Evolutionary conservation across 2,329 filamentous ascomycete species (phyloP).

Genomic region (Pseudomassariella vexata): DNA sequence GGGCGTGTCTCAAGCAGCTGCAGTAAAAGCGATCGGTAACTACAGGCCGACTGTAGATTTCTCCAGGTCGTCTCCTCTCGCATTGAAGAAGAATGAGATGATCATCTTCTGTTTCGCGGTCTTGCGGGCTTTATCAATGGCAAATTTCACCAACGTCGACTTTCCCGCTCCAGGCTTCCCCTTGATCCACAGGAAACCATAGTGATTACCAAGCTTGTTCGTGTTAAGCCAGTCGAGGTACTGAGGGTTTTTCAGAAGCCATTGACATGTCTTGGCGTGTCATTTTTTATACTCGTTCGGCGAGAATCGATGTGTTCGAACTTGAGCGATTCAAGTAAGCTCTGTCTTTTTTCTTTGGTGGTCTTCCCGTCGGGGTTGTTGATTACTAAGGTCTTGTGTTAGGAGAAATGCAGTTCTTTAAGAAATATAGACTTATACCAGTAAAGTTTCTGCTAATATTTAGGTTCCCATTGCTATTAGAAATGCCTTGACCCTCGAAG

Average conservation of each 20-base stretch:
- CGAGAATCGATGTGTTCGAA: too few relatives aligned
- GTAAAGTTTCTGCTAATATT: too few relatives aligned
- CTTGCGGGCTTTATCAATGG: constrained; percentile 3
- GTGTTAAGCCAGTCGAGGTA: not conserved
- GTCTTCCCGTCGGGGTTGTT: too few relatives aligned
- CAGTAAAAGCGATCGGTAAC: constrained; percentile 38
- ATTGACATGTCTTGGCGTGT: constrained; percentile 4
- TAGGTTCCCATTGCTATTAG: too few relatives aligned
- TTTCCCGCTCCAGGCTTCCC: constrained; percentile 7
- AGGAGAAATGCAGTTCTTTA: too few relatives aligned
- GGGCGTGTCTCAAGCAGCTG: constrained; percentile 32
- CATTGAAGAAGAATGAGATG: constrained; percentile 43
- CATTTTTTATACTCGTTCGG: too few relatives aligned
- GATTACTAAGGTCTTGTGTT: too few relatives aligned
- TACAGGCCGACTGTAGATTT: constrained; percentile 38
- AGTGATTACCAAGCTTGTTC: not conserved
- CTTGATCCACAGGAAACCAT: constrained; percentile 5
- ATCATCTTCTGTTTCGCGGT: constrained; percentile 8
- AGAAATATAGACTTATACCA: too few relatives aligned
- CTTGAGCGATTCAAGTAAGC: too few relatives aligned
- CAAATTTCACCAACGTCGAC: constrained; percentile 8
- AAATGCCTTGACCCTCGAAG: too few relatives aligned
- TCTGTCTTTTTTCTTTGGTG: too few relatives aligned
- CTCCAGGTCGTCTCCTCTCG: constrained; percentile 34
- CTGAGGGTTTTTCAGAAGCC: constrained; percentile 2